Evolutionary conservation across 2,329 filamentous ascomycete species (phyloP), one percentile per base, ranked within the genome.

Genomic region (Xylaria sp.): DNA sequence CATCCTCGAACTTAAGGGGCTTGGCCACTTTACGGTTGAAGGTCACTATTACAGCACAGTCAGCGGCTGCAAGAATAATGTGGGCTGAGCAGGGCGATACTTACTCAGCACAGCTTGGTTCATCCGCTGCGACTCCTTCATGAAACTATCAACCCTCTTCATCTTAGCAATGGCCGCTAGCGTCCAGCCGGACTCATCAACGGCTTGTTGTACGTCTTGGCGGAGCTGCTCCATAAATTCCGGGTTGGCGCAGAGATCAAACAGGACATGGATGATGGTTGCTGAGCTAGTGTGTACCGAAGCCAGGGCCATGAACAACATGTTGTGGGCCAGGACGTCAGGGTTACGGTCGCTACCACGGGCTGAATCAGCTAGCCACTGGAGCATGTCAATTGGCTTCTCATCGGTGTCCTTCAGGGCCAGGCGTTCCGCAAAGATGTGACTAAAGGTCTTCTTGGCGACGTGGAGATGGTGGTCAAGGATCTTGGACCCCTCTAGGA

Each of bases 41-140:
- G 18, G 69, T 69, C 69, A 73, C 71, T 73, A 37, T 25, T 1
- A 5, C 4, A 20, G 28, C 25, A 67, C 41, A 63, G 64, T 70
- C 54, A 70, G 67, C 69, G 52, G 12, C 13, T 9, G 20, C 15
- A 46, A 10, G 20, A 55, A 20, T 55, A 37, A 31, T 55, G 31
- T 55, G 50, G 50, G 50, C 12, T 39, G 44, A 28, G 25, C 9
- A 15, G 12, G 20, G n/a, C 10, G n/a, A 20, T 13, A 70, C 69
- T 73, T 67, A 73, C 71, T 71, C 64, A 73, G 60, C 51, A 69
- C 69, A 7, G 71, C 65, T 34, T 73, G 71, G 71, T 73, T 73
- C 71, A 73, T 69, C 6, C 71, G 71, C 69, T 73, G 71, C 2
- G 71, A 73, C 50, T 72, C 70, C n/a, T 72, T 72, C 70, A 72